Conservation (phyloP, 2,329 filamentous ascomycete species). For the Eurotiales sp. region DNA sequence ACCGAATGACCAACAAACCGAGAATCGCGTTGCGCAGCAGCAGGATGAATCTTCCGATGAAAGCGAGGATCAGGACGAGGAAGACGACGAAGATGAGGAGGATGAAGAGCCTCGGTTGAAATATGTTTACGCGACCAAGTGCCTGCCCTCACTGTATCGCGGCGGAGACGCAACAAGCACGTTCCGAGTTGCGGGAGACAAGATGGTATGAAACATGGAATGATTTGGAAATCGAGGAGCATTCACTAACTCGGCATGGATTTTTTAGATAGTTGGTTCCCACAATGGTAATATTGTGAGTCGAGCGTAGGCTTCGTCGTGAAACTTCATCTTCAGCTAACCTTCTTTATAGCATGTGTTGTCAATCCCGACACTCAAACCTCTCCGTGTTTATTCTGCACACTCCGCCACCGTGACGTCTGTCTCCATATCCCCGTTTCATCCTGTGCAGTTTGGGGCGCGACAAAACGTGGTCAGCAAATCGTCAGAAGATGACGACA, state of each 20-base stretch:
- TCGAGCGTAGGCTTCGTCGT: conserved; percentile 21
- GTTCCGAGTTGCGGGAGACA: conserved; percentile 88
- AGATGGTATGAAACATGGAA: conserved; percentile 66
- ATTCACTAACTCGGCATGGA: conserved; percentile 29
- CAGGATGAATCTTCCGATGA: conserved; percentile 19
- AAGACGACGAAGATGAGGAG: conserved; percentile 74
- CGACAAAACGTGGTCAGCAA: conserved; percentile 36
- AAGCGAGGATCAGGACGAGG: conserved; percentile 36
- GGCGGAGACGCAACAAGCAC: conserved; percentile 93
- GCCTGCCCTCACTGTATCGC: conserved; percentile 76
- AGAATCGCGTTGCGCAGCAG: conserved; percentile 12
- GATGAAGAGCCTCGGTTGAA: conserved; percentile 94
- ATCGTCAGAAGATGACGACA: conserved; percentile 27
- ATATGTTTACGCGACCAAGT: conserved; percentile 80
- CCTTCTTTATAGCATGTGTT: conserved; percentile 66
- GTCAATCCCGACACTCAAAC: conserved; percentile 74
- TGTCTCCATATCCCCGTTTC: conserved; percentile 85
- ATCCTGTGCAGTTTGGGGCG: conserved; percentile 53
- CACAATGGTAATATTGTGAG: conserved; percentile 95
- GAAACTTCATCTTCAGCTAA: not conserved
- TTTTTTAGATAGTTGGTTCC: conserved; percentile 76
- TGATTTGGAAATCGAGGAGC: conserved; percentile 3
- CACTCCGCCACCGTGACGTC: conserved; percentile 88
- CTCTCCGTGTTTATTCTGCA: conserved; percentile 82
- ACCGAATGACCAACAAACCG: conserved; percentile 11